Evolutionary conservation across 2,329 filamentous ascomycete genomes (phyloP).

Genomic region (Sporothrix variecibatus): DNA sequence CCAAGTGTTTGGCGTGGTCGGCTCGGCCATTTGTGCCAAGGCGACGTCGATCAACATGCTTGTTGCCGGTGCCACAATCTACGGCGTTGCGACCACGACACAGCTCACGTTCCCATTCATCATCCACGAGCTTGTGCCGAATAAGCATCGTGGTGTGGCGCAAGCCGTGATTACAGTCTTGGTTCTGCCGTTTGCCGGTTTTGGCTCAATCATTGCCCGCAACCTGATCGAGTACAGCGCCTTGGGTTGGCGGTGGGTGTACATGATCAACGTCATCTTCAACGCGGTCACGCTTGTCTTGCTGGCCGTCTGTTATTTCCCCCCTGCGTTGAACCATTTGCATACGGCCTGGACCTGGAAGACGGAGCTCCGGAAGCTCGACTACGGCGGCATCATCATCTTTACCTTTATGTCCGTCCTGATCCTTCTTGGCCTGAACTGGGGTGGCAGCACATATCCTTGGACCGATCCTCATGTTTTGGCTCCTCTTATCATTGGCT

Average conservation of each 20-base stretch:
- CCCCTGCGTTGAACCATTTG: slow-evolving; percentile 42
- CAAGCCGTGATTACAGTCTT: slow-evolving; percentile 38
- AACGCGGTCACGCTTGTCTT: slow-evolving; percentile 39
- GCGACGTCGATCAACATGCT: slow-evolving; percentile 41
- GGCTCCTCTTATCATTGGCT: slow-evolving; percentile 36
- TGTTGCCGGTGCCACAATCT: slow-evolving; percentile 41
- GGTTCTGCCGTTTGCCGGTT: slow-evolving; percentile 34
- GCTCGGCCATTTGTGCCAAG: slow-evolving; percentile 40
- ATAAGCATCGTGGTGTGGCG: slow-evolving; percentile 42
- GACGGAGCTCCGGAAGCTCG: slow-evolving; percentile 39
- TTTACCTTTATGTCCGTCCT: slow-evolving; percentile 48
- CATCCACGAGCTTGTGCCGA: slow-evolving; percentile 46
- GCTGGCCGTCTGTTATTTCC: slow-evolving; percentile 45
- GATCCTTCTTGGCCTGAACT: slow-evolving; percentile 50
- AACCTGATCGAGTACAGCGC: slow-evolving; percentile 40
- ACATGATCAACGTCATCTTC: slow-evolving; percentile 45
- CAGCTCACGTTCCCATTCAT: slow-evolving; percentile 44
- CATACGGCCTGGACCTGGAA: slow-evolving; percentile 42
- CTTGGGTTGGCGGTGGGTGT: slow-evolving; percentile 45
- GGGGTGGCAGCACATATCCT: slow-evolving; percentile 46
- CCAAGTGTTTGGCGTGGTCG: slow-evolving; percentile 41
- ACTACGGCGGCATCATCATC: slow-evolving; percentile 48
- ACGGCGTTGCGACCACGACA: slow-evolving; percentile 42
- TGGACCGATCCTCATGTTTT: slow-evolving; percentile 44
- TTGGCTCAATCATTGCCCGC: slow-evolving; percentile 39